A percentile compares a stretch with the other conserved stretches of the same genome.
Conservation (phyloP, 192 early-diverging fungal species). For the Coemansia sp. region DNA sequence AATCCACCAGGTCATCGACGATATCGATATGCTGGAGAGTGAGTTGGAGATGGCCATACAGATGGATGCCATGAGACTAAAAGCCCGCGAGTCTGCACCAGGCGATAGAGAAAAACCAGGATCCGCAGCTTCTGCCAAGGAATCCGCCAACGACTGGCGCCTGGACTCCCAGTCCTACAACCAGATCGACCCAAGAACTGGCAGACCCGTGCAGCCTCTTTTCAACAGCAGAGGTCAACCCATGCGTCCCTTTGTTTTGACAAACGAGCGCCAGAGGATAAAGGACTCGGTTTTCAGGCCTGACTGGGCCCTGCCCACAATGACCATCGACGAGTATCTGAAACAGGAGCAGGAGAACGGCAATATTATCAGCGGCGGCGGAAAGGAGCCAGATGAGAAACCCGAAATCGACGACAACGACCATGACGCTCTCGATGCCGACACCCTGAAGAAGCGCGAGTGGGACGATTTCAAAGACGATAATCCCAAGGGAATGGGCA, state of each 20-base stretch:
- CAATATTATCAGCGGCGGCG: conserved; percentile 84
- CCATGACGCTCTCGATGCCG: conserved; percentile 76
- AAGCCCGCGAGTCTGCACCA: conserved; percentile 6
- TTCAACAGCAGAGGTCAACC: conserved; percentile 49
- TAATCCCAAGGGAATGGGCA: conserved; percentile 71
- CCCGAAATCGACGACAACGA: conserved; percentile 69
- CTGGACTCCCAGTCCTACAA: conserved; percentile 53
- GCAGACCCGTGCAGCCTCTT: conserved; percentile 9
- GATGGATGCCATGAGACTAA: conserved; percentile 65
- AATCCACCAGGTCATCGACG: conserved; percentile 68
- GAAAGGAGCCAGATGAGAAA: conserved; percentile 67
- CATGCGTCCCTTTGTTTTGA: conserved; percentile 86
- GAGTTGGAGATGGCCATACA: conserved; percentile 77
- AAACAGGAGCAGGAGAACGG: conserved; percentile 82
- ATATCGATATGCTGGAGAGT: conserved; percentile 64
- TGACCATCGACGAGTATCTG: conserved; percentile 95
- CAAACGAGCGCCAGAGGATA: conserved; percentile 67
- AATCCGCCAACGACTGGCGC: conserved; percentile 35
- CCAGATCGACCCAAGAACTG: conserved; percentile 18
- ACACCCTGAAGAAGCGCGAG: conserved; percentile 75
- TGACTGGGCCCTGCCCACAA: conserved; percentile 86
- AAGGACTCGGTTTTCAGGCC: conserved; percentile 80
- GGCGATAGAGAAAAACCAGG: conserved; percentile 4
- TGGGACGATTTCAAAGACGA: conserved; percentile 91
- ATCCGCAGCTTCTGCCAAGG: neutral